Evolutionary conservation across 2,329 filamentous ascomycete genomes (phyloP).

Genomic region (Diplodia seriata): DNA sequence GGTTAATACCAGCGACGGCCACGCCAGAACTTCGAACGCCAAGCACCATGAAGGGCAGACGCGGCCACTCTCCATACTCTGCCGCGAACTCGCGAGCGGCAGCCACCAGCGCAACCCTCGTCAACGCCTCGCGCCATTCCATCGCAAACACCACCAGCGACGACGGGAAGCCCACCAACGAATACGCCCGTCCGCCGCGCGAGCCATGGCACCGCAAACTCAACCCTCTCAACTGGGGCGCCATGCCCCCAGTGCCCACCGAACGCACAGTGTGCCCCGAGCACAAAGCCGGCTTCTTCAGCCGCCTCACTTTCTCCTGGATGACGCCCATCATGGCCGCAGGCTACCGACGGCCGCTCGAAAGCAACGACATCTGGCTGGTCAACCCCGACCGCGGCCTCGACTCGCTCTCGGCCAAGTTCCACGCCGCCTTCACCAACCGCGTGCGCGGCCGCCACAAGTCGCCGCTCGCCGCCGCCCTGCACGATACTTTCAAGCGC

Average conservation of each 20-base stretch:
- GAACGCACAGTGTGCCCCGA: slow-evolving; percentile 68
- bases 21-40: background rate
- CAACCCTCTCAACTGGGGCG: slow-evolving; percentile 57
- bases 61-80: slow-evolving; percentile 1
- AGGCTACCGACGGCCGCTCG: slow-evolving; percentile 84
- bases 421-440: slow-evolving; percentile 72
- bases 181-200: background rate
- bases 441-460: slow-evolving; percentile 71
- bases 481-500: slow-evolving; percentile 83
- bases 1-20: background rate
- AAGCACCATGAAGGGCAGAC: background rate
- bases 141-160: slow-evolving; percentile 34
- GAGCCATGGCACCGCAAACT: slow-evolving; percentile 63
- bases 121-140: background rate
- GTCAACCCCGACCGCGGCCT: slow-evolving; percentile 83
- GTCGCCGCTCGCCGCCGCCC: slow-evolving; percentile 76
- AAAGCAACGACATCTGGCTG: slow-evolving; percentile 84
- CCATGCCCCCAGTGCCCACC: slow-evolving; percentile 62
- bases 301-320: slow-evolving; percentile 83
- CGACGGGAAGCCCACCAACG: slow-evolving; percentile 36
- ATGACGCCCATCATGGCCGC: slow-evolving; percentile 80
- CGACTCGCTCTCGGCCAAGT: slow-evolving; percentile 69
- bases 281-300: slow-evolving; percentile 75
- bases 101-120: slow-evolving; percentile 40
- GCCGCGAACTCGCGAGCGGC: slow-evolving; percentile 21